Evolutionary conservation across 1,139 yeast species (phyloP), one percentile per base, ranked within the genome.

Genomic region (Candida sanyaensis): DNA sequence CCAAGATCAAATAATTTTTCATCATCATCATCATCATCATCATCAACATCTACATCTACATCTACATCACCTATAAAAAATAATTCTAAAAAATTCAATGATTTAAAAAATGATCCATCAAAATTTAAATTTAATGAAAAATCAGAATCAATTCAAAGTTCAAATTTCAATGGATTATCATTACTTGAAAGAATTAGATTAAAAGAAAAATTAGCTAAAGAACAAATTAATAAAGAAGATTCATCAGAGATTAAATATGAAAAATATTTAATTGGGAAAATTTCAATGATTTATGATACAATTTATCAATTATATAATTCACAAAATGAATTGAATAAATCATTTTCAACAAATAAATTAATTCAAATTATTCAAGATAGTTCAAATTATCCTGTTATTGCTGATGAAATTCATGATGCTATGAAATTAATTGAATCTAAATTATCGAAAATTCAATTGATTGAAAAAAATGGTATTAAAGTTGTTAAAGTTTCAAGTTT

Each of bases 111-210:
- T 50, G 65, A 61, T 37, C 43, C 68, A 6, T 60, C 70, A 4
- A 69, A 64, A 48, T 74, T 71, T 55, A 55, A 55, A 38, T 71
- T 69, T 52, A 63, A 60, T 37, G 62, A 59, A 27, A 58, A 58
- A 37, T 54, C 59, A 38, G 76, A 64, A 46, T 23, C 41, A 10
- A 48, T 48, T 0, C 60, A 63, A 45, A 56, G 54, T 41, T 54
- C 43, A 45, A 58, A 55, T 47, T 60, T 54, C 34, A 53, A 57
- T 21, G 79, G 80, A 0, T 52, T 76, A 9, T 64, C 78, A 1
- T 56, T 78, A 6, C 55, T 78, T 2, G 81, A 78, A 48, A 56
- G 83, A 44, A 73, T 76, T 37, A 63, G 60, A 48, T 45, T 63
- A 27, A 75, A 72, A 48, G 80, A 75, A 49, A 57, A 62, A 41